Percentiles rank a stretch among this genome's conserved stretches.
Conservation (phyloP, 78 protist species). For the Diacronema lutheri region DNA sequence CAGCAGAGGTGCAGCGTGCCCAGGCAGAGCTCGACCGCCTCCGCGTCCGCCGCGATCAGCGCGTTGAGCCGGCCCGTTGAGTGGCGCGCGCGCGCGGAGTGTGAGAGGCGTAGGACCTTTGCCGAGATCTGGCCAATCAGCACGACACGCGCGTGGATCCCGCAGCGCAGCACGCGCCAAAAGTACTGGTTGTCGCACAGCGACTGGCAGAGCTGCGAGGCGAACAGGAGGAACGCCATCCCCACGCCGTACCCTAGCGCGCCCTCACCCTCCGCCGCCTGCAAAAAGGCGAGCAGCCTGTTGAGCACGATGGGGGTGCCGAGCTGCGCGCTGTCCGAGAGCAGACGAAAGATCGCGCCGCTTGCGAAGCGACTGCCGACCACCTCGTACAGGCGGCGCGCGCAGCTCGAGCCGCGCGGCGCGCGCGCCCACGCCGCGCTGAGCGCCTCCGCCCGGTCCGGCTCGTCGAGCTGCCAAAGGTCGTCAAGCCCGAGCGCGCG, state of each 20-base stretch:
- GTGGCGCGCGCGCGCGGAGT: not conserved
- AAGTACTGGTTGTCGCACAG: conserved; percentile 1
- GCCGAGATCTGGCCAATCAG: not conserved
- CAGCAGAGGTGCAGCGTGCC: not conserved
- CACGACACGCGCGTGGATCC: not conserved
- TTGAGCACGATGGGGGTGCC: no score
- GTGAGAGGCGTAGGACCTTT: not conserved
- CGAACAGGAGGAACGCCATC: no score
- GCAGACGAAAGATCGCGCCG: no score
- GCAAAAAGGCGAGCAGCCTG: no score
- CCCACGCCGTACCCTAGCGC: no score
- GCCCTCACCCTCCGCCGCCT: no score
- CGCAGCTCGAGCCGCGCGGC: no score
- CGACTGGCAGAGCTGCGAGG: not conserved
- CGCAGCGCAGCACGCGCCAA: not conserved
- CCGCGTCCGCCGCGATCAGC: not conserved
- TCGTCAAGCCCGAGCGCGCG: not conserved
- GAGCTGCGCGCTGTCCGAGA: no score
- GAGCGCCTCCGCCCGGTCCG: not conserved
- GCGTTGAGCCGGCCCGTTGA: not conserved
- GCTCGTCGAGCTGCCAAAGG: not conserved
- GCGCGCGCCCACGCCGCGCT: no score
- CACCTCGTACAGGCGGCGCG: no score
- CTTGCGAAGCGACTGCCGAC: no score
- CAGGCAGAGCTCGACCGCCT: not conserved